phyloP scores from a whole-genome alignment of 1,284 basidiomycete genomes.

The Fereydounia khargensis region DNA sequence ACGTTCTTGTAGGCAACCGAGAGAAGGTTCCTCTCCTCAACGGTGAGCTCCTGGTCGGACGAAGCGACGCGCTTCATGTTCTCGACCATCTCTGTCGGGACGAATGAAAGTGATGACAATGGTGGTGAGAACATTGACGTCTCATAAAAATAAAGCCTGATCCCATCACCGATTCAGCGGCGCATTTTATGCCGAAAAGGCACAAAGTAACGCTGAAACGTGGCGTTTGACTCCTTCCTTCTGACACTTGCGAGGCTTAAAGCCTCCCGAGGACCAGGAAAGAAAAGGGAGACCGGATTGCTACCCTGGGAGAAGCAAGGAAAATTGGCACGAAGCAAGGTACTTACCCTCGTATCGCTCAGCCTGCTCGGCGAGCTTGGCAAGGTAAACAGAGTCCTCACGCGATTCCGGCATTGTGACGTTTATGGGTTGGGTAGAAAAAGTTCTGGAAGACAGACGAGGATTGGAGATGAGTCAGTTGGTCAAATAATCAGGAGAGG shows the following conservation, averaged over 20 bases:
- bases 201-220: neutral
- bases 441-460: no score
- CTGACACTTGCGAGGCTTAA: no score
- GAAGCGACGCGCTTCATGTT: slow-evolving; percentile 59
- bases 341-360: slow-evolving; percentile 57
- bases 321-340: neutral
- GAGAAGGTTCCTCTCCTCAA: slow-evolving; percentile 97
- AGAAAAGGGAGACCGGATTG: no score
- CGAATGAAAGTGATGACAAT: no score
- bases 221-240: no score
- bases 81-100: slow-evolving; percentile 57
- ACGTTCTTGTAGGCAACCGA: slow-evolving; percentile 99
- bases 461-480: no score
- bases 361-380: slow-evolving; percentile 58
- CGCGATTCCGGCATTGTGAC: slow-evolving; percentile 52
- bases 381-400: slow-evolving; percentile 57
- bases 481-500: no score
- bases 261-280: neutral
- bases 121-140: no score
- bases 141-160: no score
- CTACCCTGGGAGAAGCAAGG: neutral
- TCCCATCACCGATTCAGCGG: no score
- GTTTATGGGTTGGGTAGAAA: no score
- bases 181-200: no score
- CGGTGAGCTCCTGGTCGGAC: slow-evolving; percentile 72